Conservation (phyloP, 202 grass and related monocot species). For the Saccharum hybrid region DNA sequence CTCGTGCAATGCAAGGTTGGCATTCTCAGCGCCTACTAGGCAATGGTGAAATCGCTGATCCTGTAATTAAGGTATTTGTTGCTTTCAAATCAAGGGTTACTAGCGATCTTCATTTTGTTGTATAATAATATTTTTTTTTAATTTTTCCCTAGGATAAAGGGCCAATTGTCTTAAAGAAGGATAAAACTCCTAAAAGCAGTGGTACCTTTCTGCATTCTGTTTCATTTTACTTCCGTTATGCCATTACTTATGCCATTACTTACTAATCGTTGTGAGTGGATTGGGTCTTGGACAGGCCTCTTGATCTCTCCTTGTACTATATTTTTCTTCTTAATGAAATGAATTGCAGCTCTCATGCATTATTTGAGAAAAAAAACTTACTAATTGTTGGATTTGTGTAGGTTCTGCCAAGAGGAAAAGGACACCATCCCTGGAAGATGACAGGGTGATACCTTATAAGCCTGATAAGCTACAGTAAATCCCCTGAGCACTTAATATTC, state of each 20-base stretch:
- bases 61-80: slow-evolving; percentile 82
- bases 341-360: background rate
- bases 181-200: slow-evolving; percentile 75
- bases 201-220: slow-evolving; percentile 44
- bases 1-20: slow-evolving; percentile 99
- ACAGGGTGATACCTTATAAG: slow-evolving; percentile 55
- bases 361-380: background rate
- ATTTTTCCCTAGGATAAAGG: slow-evolving; percentile 65
- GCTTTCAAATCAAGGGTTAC: slow-evolving; percentile 32
- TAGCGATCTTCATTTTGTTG: slow-evolving; percentile 20
- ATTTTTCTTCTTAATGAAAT: background rate
- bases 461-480: slow-evolving; percentile 72
- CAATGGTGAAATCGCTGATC: slow-evolving; percentile 85
- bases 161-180: slow-evolving; percentile 54
- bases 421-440: slow-evolving; percentile 67
- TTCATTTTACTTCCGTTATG: slow-evolving; percentile 2
- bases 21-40: slow-evolving; percentile 87
- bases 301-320: background rate
- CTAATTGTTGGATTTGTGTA: slow-evolving; percentile 44
- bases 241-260: slow-evolving; percentile 27
- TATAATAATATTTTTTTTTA: slow-evolving; percentile 32
- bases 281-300: background rate
- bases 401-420: slow-evolving; percentile 88
- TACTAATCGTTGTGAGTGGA: slow-evolving; percentile 3
- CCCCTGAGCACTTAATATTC: slow-evolving; percentile 20